Percentiles rank a stretch among this genome's conserved stretches.
Evolutionary conservation across 306 rosid species (phyloP).

Genomic region (Cercis canadensis): DNA sequence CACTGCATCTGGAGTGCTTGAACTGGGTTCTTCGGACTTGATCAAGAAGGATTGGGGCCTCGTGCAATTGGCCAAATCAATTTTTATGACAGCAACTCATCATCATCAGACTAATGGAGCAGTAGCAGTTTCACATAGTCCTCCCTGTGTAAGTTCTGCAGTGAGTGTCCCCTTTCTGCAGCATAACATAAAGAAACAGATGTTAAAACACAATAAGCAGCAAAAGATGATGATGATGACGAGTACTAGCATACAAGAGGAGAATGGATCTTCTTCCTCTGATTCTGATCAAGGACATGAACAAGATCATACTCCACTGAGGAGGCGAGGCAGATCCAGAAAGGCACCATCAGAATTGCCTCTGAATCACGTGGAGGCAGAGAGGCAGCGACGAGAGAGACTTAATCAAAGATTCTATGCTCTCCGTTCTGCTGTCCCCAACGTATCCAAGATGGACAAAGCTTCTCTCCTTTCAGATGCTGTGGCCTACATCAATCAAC

Average conservation of each 20-base stretch:
- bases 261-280: constrained; percentile 20
- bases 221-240: too few species aligned
- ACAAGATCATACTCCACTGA: not conserved
- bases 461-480: constrained; percentile 72
- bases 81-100: constrained; percentile 21
- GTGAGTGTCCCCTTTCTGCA: too few species aligned
- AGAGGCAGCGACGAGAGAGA: constrained; percentile 62
- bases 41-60: constrained; percentile 42
- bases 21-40: constrained; percentile 49
- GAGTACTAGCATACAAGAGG: not conserved
- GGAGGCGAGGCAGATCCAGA: constrained; percentile 28
- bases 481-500: constrained; percentile 55
- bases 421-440: constrained; percentile 69
- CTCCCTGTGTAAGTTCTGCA: too few species aligned
- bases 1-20: constrained; percentile 46
- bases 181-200: too few species aligned
- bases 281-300: constrained; percentile 12
- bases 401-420: constrained; percentile 70
- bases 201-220: too few species aligned
- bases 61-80: constrained; percentile 36
- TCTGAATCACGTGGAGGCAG: constrained; percentile 65
- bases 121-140: not conserved
- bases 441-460: constrained; percentile 79
- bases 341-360: constrained; percentile 28
- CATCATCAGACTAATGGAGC: constrained; percentile 39